Base-by-base conservation (phyloP, 305 asterid species). In the Withania somnifera region DNA sequence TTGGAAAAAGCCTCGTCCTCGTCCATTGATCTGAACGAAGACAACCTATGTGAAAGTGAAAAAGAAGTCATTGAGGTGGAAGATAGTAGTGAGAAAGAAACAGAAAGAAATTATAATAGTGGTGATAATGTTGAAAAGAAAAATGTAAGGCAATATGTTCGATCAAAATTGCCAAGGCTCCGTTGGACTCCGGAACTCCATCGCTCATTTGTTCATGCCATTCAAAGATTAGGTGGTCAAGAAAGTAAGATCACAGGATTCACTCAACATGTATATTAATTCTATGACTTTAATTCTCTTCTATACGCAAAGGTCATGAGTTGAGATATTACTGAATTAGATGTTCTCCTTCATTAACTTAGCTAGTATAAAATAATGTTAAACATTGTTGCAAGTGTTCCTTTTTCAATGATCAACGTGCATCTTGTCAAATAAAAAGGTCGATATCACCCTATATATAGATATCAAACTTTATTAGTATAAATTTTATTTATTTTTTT, bases 131-230 rank as follows among this genome's bases (percentile, higher is more conserved):
- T 28, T 60, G 83, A 85, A 83, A 88, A 81, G 86, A 93, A 88
- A 85, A 83, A 79, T 0, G 93, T 93, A 52, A 88, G 99, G 1
- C 94, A 84, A n/a, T 95, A 95, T 26, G 87, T 92, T 38, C 85
- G 99, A 71, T 94, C 99, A 11, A 94, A 91, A 84, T 82, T 89
- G 88, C 99, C 99, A 0, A 87, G 99, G 91, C 95, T 95, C 11
- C 88, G 96, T 36, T 95, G 99, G 99, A 95, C 99, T 54, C 93
- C 96, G 1, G 95, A 94, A 1, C 97, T 94, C 5, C 99, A 94
- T 85, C 91, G 87, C 86, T 90, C 98, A 22, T 95, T 95, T 81
- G 93, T 95, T 26, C 92, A 90, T 88, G 97, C 99, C 26, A 92
- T 95, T 84, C 90, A 91, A 82, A 92, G 95, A 83, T 84, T 95